Conservation (phyloP, 2,329 filamentous ascomycete genomes). For the Colletotrichum spaethianum region DNA sequence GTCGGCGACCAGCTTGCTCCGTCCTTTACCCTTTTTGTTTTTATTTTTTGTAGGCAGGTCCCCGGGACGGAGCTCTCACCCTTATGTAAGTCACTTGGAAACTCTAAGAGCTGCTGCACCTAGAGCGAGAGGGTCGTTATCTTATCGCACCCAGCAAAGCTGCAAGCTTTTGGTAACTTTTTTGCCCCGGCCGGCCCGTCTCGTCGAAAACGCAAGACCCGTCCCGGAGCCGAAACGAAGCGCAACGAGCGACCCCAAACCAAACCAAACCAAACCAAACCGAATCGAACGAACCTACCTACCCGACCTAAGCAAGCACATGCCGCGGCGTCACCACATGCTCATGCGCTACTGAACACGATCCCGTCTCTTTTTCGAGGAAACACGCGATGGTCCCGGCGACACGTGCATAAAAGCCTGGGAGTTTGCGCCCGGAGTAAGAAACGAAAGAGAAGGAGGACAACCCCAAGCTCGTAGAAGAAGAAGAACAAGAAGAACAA, state of each 20-base stretch:
- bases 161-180: slow-evolving; percentile 12
- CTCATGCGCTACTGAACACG: slow-evolving; percentile 13
- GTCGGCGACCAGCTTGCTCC: slow-evolving; percentile 26
- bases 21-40: neutral
- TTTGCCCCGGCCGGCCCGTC: neutral
- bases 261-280: neutral
- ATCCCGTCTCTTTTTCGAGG: slow-evolving; percentile 8
- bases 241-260: neutral
- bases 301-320: neutral
- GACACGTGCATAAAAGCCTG: neutral
- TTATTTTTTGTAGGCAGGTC: slow-evolving; percentile 1
- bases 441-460: neutral
- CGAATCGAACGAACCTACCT: slow-evolving; percentile 3
- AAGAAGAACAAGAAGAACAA: slow-evolving; percentile 1
- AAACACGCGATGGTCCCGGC: slow-evolving; percentile 22
- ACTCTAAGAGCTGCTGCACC: neutral
- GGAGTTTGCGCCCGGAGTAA: slow-evolving; percentile 11
- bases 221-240: slow-evolving; percentile 5
- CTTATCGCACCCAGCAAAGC: slow-evolving; percentile 28
- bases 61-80: neutral
- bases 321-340: slow-evolving; percentile 25
- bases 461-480: neutral
- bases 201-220: neutral
- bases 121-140: slow-evolving; percentile 6
- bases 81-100: slow-evolving; percentile 1